Conservation (phyloP, 2,329 filamentous ascomycete genomes). For the Ophiobolus disseminans region DNA sequence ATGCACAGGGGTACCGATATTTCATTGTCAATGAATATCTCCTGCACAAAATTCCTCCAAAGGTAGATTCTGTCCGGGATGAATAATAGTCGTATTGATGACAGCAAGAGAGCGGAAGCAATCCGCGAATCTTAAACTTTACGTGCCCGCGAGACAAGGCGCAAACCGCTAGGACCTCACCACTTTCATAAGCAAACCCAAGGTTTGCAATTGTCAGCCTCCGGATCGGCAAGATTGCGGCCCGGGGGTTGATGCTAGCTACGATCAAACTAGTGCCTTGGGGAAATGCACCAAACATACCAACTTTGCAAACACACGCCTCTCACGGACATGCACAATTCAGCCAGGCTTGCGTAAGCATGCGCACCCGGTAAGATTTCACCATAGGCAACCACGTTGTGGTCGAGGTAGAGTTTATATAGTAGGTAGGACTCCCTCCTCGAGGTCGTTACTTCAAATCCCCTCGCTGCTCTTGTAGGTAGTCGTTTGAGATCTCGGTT, state of each 20-base stretch:
- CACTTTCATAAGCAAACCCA: background rate
- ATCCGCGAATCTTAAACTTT: background rate
- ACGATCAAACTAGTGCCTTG: too few relatives aligned
- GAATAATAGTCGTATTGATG: too few relatives aligned
- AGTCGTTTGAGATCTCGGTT: conserved; percentile 14
- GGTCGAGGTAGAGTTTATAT: background rate
- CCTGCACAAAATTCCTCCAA: too few relatives aligned
- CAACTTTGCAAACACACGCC: background rate
- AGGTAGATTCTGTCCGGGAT: too few relatives aligned
- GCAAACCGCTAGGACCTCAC: too few relatives aligned
- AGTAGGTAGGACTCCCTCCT: background rate
- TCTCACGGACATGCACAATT: background rate
- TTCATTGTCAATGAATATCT: too few relatives aligned
- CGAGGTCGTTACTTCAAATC: background rate
- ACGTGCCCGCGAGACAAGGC: too few relatives aligned
- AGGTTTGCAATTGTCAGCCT: background rate
- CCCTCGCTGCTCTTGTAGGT: background rate
- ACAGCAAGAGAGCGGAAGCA: background rate
- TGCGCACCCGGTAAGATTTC: too few relatives aligned
- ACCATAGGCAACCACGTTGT: too few relatives aligned
- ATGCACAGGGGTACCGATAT: too few relatives aligned
- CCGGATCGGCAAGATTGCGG: background rate
- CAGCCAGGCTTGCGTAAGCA: background rate
- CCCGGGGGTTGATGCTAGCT: background rate
- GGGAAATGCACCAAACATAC: background rate